Base-by-base conservation (phyloP, 2,329 filamentous ascomycete species). In the Fusarium pilosicola region DNA sequence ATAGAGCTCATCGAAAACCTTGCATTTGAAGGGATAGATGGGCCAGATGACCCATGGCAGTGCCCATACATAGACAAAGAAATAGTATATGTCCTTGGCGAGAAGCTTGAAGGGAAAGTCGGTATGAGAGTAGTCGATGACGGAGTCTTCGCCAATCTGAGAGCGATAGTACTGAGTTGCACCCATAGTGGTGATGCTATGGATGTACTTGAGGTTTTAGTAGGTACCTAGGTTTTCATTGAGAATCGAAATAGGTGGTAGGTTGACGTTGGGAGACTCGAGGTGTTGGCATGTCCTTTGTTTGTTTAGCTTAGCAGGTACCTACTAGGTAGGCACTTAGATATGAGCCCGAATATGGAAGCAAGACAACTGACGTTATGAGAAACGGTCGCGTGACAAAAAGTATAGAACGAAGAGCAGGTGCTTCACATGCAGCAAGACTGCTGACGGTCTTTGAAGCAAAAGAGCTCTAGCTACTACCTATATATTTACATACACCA, bases 1-100 rank as follows among this genome's bases (percentile, higher is more conserved):
- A 67, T 90, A 88, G 24, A 94, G 83, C 82, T 95, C 93, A 75
- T 91, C 90, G 52, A 93, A 83, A 56, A 85, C 75, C 20, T 84
- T 88, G 4, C 88, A 88, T 46, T 85, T 84, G 61, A 83, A 83
- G 4, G 90, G 87, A 20, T 79, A 80, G 13, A 91, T 49, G 1
- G 92, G 92, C 74, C 87, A 84, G n/a, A 93, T 62, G 41, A 93
- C 83, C 79, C 88, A 89, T 5, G 90, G 90, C 26, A 93, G 78
- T 7, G 87, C 86, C 86, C 87, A 89, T 61, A 81, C 68, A 70
- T 87, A 89, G 58, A 82, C 80, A 79, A 89, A 87, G 80, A 90
- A 89, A 75, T 86, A 87, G 76, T 85, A 86, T n/a, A 88, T 75
- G 67, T 91, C 88, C 79, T 84, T 87, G 51, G 82, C 78, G 57